These are phyloP conservation scores for Phalaenopsis aphrodite DNA, from an alignment of 106 monocot species.

Conservation along the genomic window DNA sequence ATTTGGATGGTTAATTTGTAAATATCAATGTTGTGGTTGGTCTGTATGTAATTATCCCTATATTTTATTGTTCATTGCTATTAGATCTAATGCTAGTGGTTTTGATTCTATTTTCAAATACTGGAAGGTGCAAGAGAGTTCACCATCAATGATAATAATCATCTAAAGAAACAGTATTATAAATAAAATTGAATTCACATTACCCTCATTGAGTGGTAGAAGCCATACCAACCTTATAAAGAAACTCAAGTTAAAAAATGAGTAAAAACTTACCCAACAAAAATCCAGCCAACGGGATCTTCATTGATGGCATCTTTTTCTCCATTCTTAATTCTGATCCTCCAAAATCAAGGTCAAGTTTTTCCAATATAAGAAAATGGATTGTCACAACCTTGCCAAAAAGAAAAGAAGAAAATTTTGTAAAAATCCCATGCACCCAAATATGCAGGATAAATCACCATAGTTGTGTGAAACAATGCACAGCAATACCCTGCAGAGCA, in stretches of 20 bases:
- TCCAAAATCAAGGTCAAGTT: background rate
- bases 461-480: background rate
- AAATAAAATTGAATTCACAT: background rate
- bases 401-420: background rate
- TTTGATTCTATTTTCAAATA: background rate
- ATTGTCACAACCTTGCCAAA: conserved; percentile 43
- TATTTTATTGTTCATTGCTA: background rate
- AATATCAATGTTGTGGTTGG: too few species aligned
- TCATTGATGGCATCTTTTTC: conserved; percentile 16
- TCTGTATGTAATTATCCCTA: too few species aligned
- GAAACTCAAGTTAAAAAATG: background rate
- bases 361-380: conserved; percentile 42
- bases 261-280: conserved; percentile 47
- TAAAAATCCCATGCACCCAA: background rate
- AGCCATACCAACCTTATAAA: background rate
- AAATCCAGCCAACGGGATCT: conserved; percentile 64
- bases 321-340: background rate
- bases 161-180: background rate
- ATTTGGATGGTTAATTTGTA: too few species aligned
- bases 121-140: background rate
- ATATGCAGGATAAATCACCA: background rate
- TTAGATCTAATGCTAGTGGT: background rate
- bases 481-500: conserved; percentile 63
- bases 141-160: background rate
- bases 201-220: background rate